Conservation (phyloP, 306 rosid species). For the Rosa lucieae region DNA sequence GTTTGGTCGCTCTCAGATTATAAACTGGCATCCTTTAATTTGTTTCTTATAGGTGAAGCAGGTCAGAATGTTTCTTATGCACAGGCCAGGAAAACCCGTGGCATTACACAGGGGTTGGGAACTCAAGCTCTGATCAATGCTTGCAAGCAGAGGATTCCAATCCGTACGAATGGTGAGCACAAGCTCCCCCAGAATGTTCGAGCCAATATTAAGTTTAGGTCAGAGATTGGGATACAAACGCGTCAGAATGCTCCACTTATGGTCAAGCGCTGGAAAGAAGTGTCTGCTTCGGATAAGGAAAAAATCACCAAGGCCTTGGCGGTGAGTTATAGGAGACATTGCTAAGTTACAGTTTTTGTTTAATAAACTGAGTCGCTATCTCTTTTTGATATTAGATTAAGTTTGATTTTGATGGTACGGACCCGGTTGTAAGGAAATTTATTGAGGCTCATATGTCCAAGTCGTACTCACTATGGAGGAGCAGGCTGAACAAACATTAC, state of each 20-base stretch:
- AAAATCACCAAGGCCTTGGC: background rate
- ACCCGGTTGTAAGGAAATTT: slow-evolving; percentile 1
- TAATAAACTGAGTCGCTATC: background rate
- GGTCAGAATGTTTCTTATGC: background rate
- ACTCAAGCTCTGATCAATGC: slow-evolving; percentile 1
- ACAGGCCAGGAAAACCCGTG: background rate
- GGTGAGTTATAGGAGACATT: background rate
- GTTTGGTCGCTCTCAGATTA: background rate
- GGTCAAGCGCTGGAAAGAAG: slow-evolving; percentile 9
- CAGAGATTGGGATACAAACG: slow-evolving; percentile 6
- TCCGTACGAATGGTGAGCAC: background rate
- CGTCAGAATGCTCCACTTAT: background rate
- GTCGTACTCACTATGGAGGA: background rate
- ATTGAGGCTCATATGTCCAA: background rate
- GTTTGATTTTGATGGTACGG: background rate
- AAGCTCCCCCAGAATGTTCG: slow-evolving; percentile 1
- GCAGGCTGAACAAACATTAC: background rate
- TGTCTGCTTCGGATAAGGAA: background rate
- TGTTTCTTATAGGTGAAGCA: background rate
- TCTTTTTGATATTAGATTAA: background rate
- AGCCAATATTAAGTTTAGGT: background rate
- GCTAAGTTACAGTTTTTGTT: background rate
- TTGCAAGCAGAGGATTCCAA: slow-evolving; percentile 8
- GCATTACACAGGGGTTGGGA: slow-evolving; percentile 5
- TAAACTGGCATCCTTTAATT: background rate